Evolutionary conservation across 441 rosid genomes (phyloP).

Genomic region (Adansonia grandidieri): DNA sequence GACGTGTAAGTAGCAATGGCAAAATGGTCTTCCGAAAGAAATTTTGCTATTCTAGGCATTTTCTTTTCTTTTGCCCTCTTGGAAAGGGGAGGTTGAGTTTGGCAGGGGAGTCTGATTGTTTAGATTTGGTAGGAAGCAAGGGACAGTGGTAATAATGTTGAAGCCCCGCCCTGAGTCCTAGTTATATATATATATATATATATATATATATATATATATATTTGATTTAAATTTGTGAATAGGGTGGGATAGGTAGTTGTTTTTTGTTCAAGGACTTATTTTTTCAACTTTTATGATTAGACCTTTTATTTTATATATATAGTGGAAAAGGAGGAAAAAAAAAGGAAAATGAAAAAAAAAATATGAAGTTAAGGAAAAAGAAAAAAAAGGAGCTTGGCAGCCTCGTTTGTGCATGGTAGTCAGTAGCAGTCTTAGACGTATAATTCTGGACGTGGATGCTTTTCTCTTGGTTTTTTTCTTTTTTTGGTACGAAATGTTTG

Average conservation of each 20-base stretch:
- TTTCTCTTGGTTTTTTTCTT: background rate
- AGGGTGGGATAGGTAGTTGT: constrained; percentile 33
- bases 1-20: constrained; percentile 14
- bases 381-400: background rate
- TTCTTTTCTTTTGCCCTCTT: background rate
- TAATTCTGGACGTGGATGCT: background rate
- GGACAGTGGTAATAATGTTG: background rate
- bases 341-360: background rate
- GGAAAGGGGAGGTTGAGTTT: background rate
- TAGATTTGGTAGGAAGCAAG: background rate
- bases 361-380: no score
- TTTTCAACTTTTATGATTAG: background rate
- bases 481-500: background rate
- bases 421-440: background rate
- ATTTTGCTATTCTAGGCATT: constrained; percentile 3
- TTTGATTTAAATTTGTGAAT: constrained; percentile 45
- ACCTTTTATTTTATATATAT: background rate
- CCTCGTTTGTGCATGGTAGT: background rate
- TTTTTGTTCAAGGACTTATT: background rate
- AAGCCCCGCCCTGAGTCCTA: background rate
- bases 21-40: background rate
- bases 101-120: background rate
- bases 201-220: background rate
- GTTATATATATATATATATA: constrained; percentile 6
- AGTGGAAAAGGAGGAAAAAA: background rate